These are phyloP conservation scores for Colletotrichum filicis DNA, from an alignment of 2,329 filamentous ascomycete genomes.

Conservation along the genomic window DNA sequence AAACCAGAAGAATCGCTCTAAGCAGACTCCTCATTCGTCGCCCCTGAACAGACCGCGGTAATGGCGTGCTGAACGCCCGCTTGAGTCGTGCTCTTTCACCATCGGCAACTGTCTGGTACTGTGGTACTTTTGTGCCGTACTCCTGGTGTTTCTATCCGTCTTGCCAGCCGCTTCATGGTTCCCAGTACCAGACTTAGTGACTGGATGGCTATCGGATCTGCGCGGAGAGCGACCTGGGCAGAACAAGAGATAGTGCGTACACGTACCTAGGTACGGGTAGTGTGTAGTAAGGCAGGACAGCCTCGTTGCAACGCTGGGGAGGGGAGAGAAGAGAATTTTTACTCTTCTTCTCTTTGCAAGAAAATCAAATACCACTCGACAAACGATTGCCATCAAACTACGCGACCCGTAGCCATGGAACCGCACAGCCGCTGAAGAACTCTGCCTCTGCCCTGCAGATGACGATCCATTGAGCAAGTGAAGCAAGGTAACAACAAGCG, in stretches of 20 bases:
- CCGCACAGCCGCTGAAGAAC: background rate
- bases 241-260: background rate
- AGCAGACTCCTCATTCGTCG: slow-evolving; percentile 25
- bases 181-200: background rate
- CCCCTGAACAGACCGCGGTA: background rate
- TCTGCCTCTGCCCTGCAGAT: background rate
- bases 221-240: background rate
- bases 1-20: background rate
- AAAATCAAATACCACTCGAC: background rate
- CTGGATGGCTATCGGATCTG: background rate
- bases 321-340: background rate
- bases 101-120: slow-evolving; percentile 6
- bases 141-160: background rate
- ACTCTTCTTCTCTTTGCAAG: background rate
- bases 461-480: background rate
- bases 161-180: background rate
- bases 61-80: slow-evolving; percentile 29
- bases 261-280: no score
- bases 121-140: background rate
- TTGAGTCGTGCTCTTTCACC: slow-evolving; percentile 23
- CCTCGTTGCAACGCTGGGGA: slow-evolving; percentile 1
- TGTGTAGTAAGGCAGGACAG: background rate
- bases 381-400: background rate
- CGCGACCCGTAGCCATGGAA: background rate
- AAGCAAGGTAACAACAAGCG: background rate